phyloP scores from a whole-genome alignment of 2,329 filamentous ascomycete genomes.

The Fusarium beomiforme region DNA sequence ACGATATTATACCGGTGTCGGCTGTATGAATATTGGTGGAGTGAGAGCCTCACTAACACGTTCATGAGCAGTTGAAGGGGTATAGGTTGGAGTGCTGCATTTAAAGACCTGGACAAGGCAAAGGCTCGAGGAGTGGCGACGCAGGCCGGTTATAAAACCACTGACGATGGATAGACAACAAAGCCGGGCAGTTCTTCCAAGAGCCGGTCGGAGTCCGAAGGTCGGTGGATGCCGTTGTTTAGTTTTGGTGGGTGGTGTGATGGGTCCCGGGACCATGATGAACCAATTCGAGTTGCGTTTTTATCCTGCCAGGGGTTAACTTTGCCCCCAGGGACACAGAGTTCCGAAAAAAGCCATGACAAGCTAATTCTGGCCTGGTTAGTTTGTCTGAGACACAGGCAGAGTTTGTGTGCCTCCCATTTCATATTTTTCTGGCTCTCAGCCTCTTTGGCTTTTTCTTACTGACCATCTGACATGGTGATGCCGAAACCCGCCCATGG shows the following conservation, averaged over 20 bases:
- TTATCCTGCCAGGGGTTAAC: conserved; percentile 32
- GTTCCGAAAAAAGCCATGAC: conserved; percentile 30
- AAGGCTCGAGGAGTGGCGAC: conserved; percentile 36
- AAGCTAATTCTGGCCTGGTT: conserved; percentile 26
- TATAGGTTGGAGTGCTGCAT: conserved; percentile 30
- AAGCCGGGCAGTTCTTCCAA: conserved; percentile 15
- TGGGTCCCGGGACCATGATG: conserved; percentile 40
- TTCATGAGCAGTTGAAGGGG: conserved; percentile 39
- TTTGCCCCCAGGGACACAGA: not conserved
- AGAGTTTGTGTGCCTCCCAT: conserved; percentile 7
- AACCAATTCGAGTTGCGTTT: conserved; percentile 41
- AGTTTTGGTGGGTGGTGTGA: conserved; percentile 40
- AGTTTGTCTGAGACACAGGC: conserved; percentile 38
- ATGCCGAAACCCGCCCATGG: conserved; percentile 27
- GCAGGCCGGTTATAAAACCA: conserved; percentile 41
- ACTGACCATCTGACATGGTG: conserved; percentile 41
- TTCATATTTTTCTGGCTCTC: conserved; percentile 21
- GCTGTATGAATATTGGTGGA: conserved; percentile 25
- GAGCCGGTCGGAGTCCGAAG: conserved; percentile 44
- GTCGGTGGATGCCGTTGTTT: conserved; percentile 36
- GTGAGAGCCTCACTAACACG: conserved; percentile 41
- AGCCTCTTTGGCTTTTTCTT: conserved; percentile 8
- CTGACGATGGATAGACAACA: conserved; percentile 34
- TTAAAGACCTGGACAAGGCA: conserved; percentile 6
- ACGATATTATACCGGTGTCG: conserved; percentile 31